phyloP scores from a whole-genome alignment of 257 asterid genomes.

The Lycium ferocissimum region DNA sequence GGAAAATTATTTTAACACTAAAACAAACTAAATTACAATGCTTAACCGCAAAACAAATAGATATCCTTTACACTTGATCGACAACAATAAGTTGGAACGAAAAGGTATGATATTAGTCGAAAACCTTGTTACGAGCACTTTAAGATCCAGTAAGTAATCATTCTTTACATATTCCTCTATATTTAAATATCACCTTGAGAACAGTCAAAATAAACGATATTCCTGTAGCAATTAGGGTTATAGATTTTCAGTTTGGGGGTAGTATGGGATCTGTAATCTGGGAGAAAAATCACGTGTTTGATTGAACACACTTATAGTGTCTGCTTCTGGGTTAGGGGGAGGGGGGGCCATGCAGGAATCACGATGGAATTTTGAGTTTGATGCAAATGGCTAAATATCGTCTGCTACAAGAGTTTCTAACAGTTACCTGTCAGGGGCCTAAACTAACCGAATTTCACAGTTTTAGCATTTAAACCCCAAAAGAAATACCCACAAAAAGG shows the following conservation, averaged over 20 bases:
- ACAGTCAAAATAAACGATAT: background rate
- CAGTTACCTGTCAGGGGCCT: background rate
- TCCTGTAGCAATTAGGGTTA: background rate
- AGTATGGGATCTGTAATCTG: conserved; percentile 31
- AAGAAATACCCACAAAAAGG: background rate
- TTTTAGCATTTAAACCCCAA: background rate
- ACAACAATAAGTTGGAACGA: conserved; percentile 18
- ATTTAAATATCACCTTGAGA: background rate
- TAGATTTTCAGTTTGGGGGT: conserved; percentile 29
- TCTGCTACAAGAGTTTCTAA: background rate
- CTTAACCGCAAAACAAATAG: conserved; percentile 12
- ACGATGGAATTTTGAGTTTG: background rate
- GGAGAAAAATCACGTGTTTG: conserved; percentile 23
- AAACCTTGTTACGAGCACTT: background rate
- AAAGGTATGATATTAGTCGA: background rate
- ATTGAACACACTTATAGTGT: background rate
- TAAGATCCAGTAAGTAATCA: background rate
- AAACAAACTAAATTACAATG: background rate
- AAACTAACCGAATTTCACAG: background rate
- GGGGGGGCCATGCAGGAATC: background rate
- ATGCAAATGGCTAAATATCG: background rate
- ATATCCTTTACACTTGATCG: background rate
- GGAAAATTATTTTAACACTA: background rate
- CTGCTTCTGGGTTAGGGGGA: background rate
- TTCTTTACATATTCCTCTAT: background rate